Evolutionary conservation across 306 rosid genomes (phyloP).

Genomic region (Glycyrrhiza uralensis): DNA sequence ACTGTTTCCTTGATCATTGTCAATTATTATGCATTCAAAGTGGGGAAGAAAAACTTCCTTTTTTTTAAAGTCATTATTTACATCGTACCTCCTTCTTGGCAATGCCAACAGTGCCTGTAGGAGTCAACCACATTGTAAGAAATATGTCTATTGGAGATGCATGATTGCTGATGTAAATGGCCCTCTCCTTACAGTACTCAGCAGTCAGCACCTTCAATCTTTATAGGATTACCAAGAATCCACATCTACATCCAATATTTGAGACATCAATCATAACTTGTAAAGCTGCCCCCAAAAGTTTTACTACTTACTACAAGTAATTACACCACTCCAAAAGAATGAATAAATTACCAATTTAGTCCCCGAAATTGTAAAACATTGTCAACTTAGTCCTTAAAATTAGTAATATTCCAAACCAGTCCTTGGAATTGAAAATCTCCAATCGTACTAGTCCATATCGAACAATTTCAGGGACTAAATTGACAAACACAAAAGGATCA

Average conservation of each 20-base stretch:
- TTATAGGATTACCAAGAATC: conserved; percentile 67
- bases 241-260: conserved; percentile 46
- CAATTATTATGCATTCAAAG: background rate
- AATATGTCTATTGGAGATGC: conserved; percentile 64
- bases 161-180: conserved; percentile 62
- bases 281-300: background rate
- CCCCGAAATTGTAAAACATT: too few species aligned
- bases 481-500: too few species aligned
- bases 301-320: background rate
- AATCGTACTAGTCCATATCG: too few species aligned
- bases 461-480: too few species aligned
- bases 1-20: background rate
- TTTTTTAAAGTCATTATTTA: background rate
- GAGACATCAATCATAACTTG: conserved; percentile 12
- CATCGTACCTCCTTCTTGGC: conserved; percentile 62
- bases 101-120: conserved; percentile 60
- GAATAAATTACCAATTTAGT: too few species aligned
- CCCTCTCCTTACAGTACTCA: conserved; percentile 47
- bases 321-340: background rate
- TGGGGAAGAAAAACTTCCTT: background rate
- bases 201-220: conserved; percentile 56
- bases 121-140: conserved; percentile 62
- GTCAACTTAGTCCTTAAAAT: too few species aligned
- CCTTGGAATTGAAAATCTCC: too few species aligned
- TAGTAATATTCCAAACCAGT: too few species aligned